These are phyloP conservation scores for Hygrophorus pudorinus DNA, from an alignment of 768 basidiomycete species.

Conservation along the genomic window DNA sequence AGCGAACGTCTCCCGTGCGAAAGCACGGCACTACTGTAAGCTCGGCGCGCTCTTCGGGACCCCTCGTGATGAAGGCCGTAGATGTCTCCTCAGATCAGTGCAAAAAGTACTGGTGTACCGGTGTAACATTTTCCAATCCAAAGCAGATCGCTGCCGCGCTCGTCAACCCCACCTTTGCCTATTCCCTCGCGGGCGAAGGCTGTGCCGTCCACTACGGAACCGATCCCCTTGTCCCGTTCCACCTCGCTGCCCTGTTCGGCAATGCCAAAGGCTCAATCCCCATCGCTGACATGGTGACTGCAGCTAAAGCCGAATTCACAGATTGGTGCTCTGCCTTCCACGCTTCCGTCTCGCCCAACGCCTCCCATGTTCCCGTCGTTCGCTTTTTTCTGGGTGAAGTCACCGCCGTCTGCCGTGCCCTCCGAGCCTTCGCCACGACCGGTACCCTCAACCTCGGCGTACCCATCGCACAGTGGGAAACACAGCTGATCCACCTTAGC, in stretches of 20 bases:
- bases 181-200: slow-evolving; percentile 25
- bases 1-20: slow-evolving; percentile 5
- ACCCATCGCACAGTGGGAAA: slow-evolving; percentile 27
- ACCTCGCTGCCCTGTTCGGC: slow-evolving; percentile 24
- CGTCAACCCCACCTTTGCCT: slow-evolving; percentile 38
- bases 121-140: slow-evolving; percentile 22
- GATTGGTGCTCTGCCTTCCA: slow-evolving; percentile 23
- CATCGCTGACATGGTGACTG: slow-evolving; percentile 12
- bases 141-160: slow-evolving; percentile 13
- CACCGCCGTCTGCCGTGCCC: slow-evolving; percentile 26
- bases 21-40: slow-evolving; percentile 2
- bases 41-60: slow-evolving; percentile 26
- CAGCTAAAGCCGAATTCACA: slow-evolving; percentile 24
- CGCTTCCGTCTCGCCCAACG: slow-evolving; percentile 15
- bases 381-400: slow-evolving; percentile 34
- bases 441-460: slow-evolving; percentile 17
- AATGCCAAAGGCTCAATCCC: slow-evolving; percentile 1
- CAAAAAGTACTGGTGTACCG: slow-evolving; percentile 31
- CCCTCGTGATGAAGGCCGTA: slow-evolving; percentile 15
- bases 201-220: slow-evolving; percentile 36
- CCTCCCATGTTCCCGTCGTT: slow-evolving; percentile 13
- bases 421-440: slow-evolving; percentile 15
- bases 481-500: slow-evolving; percentile 21
- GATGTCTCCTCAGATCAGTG: slow-evolving; percentile 14
- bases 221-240: slow-evolving; percentile 32